Percentiles rank a stretch among this genome's conserved stretches.
phyloP scores from a whole-genome alignment of 371 early-diverging fungal species.

The Nosema muscidifuracis region DNA sequence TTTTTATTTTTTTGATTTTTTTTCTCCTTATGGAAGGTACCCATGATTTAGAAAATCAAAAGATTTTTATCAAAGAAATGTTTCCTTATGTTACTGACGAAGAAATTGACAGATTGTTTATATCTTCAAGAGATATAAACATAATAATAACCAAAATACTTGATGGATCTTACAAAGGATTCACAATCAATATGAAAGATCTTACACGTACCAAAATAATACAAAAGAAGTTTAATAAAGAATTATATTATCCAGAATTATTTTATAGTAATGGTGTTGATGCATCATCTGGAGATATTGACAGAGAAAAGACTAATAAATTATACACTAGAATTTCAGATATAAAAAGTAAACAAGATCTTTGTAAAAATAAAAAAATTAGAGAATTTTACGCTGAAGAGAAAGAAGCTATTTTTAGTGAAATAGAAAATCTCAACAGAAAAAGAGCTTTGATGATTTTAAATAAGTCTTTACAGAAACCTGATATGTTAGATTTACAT shows the following conservation, averaged over 20 bases:
- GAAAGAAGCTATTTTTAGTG: not conserved
- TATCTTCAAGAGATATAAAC: conserved; percentile 3
- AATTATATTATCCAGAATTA: conserved; percentile 20
- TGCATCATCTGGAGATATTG: not conserved
- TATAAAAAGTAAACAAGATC: not conserved
- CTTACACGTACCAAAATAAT: not conserved
- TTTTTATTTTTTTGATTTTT: no score
- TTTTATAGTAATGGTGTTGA: not conserved
- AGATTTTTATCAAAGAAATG: conserved; percentile 23
- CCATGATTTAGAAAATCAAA: not conserved
- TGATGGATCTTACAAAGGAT: conserved; percentile 10
- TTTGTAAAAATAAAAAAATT: not conserved
- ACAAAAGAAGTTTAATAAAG: not conserved
- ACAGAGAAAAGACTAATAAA: not conserved
- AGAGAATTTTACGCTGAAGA: not conserved
- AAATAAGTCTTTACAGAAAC: conserved; percentile 9
- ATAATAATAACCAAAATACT: conserved; percentile 16
- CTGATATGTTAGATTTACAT: conserved; percentile 10
- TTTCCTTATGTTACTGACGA: conserved; percentile 20
- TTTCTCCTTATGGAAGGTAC: no score
- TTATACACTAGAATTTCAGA: not conserved
- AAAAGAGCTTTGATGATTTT: conserved; percentile 1
- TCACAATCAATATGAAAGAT: conserved; percentile 4
- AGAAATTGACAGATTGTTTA: not conserved
- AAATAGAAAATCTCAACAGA: conserved; percentile 4